phyloP scores from a whole-genome alignment of 495 filamentous ascomycete species.

The Cercophora sp. region DNA sequence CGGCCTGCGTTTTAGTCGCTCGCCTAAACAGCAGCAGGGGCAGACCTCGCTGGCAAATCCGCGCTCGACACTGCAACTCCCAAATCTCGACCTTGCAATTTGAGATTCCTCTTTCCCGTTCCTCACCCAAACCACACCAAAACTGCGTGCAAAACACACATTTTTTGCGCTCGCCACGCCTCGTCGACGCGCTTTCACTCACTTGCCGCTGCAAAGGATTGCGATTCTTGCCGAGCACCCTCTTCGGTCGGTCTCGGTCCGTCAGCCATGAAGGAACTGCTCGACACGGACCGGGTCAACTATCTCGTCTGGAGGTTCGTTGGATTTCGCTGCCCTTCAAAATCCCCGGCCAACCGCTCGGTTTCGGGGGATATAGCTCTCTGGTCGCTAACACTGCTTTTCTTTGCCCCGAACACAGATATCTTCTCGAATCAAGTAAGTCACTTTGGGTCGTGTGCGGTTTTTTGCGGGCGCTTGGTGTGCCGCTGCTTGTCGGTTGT shows the following conservation, averaged over 20 bases:
- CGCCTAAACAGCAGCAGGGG: slow-evolving; percentile 33
- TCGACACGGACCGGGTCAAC: slow-evolving; percentile 93
- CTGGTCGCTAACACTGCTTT: slow-evolving; percentile 20
- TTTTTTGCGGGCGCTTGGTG: slow-evolving; percentile 10
- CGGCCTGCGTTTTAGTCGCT: slow-evolving; percentile 29
- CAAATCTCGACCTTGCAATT: slow-evolving; percentile 35
- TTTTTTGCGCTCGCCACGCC: not conserved
- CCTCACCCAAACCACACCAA: slow-evolving; percentile 19
- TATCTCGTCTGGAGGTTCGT: slow-evolving; percentile 97
- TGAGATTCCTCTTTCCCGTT: slow-evolving; percentile 29
- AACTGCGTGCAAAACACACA: slow-evolving; percentile 8
- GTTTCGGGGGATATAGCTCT: slow-evolving; percentile 3
- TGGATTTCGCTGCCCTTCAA: slow-evolving; percentile 22
- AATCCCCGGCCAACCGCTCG: slow-evolving; percentile 14
- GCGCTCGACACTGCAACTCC: slow-evolving; percentile 20
- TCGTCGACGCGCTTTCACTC: slow-evolving; percentile 18
- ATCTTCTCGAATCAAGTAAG: slow-evolving; percentile 86
- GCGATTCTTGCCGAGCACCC: too few species aligned
- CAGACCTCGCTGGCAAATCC: slow-evolving; percentile 14
- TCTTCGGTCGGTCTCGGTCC: slow-evolving; percentile 21
- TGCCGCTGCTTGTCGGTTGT: slow-evolving; percentile 6
- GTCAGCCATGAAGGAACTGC: slow-evolving; percentile 53
- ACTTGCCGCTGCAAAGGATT: too few species aligned
- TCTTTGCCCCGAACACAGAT: slow-evolving; percentile 51
- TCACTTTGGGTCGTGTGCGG: slow-evolving; percentile 25